Evolutionary conservation across 73 alveolate species (phyloP).

Genomic region (Blepharisma japonicum): DNA sequence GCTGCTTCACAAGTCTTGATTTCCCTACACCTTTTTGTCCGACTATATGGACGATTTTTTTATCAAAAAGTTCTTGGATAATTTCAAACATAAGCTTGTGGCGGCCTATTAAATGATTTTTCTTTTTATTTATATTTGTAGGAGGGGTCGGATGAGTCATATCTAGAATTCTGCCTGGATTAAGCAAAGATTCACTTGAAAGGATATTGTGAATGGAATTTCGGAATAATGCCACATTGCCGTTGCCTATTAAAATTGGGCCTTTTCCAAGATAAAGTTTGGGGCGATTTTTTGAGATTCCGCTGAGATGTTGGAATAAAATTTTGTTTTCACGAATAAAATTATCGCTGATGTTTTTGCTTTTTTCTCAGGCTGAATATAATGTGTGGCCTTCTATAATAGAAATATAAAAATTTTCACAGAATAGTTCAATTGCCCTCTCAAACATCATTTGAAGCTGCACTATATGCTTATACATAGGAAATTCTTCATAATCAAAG

Average conservation of each 20-base stretch:
- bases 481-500: neutral
- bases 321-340: neutral
- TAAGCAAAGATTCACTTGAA: neutral
- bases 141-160: neutral
- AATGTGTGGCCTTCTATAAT: neutral
- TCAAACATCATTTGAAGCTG: constrained; percentile 5
- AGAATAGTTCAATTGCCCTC: neutral
- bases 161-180: neutral
- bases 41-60: neutral
- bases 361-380: neutral
- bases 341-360: neutral
- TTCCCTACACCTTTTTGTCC: neutral
- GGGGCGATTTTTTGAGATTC: neutral
- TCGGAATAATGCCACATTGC: neutral
- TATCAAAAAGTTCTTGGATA: neutral
- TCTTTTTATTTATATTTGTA: neutral
- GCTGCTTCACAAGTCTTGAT: neutral
- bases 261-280: neutral
- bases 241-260: neutral
- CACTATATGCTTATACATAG: neutral
- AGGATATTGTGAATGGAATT: neutral
- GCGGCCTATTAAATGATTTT: neutral
- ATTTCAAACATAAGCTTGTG: neutral
- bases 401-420: neutral
- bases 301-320: neutral